Evolutionary conservation across 495 filamentous ascomycete genomes (phyloP), one percentile per base, ranked within the genome.

Genomic region (Rhypophila decipiens): DNA sequence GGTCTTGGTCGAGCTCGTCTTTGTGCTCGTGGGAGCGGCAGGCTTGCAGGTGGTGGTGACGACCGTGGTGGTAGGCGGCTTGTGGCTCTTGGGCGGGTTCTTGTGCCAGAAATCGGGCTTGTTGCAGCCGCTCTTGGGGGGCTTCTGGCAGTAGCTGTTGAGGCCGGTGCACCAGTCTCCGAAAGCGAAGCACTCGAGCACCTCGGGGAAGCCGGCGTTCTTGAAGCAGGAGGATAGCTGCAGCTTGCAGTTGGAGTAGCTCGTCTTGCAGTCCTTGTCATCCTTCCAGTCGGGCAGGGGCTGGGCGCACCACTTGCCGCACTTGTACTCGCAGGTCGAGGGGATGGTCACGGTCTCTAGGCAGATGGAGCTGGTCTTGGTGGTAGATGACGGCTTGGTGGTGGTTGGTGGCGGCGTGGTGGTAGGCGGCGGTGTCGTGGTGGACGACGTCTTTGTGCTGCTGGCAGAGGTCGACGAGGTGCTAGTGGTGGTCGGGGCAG

Each of bases 301-400:
- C n/a, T 58, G 56, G 10, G 69, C 69, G 60, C 73, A 77, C 73
- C 73, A 77, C 23, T 63, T 68, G 39, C 73, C 73, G 53, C 70
- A 69, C 44, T 65, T 62, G 57, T 73, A 75, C 42, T 77, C 73
- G 56, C 73, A 77, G 19, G 60, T 63, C 21, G 71, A 50, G 1
- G 68, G 65, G 34, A 66, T 58, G 17, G 66, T 65, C 21, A 58
- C 57, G 35, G 71, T 71, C 24, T 59, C 57, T 4, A 61, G 64
- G 55, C 68, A 72, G 29, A 67, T 50, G 40, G 71, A 52, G 38
- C 53, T 59, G 40, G 66, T 64, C n/a, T 60, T 70, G 5, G 62
- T 59, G 31, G 45, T 54, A 10, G 48, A 42, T 0, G 49, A 50
- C 3, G 50, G 39, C 11, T 39, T 49, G 24, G 57, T 49, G 15